Evolutionary conservation across 75 land plant genomes (phyloP).

Genomic region (Chamaecyparis obtusa): DNA sequence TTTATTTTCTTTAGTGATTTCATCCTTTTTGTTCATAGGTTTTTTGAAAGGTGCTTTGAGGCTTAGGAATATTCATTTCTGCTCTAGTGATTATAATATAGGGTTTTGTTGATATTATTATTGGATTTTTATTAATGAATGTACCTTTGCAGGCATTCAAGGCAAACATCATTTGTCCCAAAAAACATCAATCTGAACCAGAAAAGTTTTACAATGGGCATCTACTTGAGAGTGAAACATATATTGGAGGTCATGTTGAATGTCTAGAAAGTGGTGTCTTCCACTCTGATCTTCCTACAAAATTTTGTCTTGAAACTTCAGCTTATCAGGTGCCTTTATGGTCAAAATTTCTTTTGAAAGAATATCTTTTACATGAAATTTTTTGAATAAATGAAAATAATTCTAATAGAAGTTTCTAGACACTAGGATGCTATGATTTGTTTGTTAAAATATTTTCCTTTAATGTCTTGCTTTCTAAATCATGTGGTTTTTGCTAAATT

Average conservation of each 20-base stretch:
- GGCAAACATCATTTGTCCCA: slow-evolving; percentile 97
- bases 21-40: not conserved
- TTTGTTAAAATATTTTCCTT: not conserved
- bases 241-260: slow-evolving; percentile 99
- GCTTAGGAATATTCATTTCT: not conserved
- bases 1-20: not conserved
- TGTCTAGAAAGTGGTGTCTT: slow-evolving; percentile 99
- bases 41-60: not conserved
- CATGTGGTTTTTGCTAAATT: not conserved
- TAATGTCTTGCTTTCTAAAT: not conserved
- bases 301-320: slow-evolving; percentile 88
- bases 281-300: slow-evolving; percentile 93
- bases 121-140: not conserved
- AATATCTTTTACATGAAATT: not conserved
- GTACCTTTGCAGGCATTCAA: slow-evolving; percentile 68
- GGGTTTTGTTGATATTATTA: not conserved
- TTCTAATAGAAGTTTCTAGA: not conserved
- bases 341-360: not conserved
- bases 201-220: slow-evolving; percentile 84
- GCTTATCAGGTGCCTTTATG: slow-evolving; percentile 70
- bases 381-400: not conserved
- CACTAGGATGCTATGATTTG: not conserved
- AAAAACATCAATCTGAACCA: slow-evolving; percentile 86
- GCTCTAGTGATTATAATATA: not conserved
- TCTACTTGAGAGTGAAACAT: slow-evolving; percentile 96